phyloP scores from a whole-genome alignment of 805 yeast species.

The Candida qinlingensis region DNA sequence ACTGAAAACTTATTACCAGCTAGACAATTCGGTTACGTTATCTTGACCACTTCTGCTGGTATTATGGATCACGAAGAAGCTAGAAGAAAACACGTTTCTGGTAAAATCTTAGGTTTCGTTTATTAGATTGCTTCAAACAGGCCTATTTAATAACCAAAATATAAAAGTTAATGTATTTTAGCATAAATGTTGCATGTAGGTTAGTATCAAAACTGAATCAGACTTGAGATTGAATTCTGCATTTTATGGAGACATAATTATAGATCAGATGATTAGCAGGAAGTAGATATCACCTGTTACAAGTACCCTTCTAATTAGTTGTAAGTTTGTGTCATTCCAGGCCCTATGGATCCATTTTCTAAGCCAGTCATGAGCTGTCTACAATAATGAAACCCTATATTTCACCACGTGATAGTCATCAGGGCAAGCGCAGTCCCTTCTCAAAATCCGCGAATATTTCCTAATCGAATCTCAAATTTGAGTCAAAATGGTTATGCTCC shows the following conservation, averaged over 20 bases:
- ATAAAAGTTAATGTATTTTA: slow-evolving; percentile 11
- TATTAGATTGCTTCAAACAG: slow-evolving; percentile 44
- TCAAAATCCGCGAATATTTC: background rate
- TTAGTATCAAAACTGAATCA: no score
- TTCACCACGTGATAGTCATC: slow-evolving; percentile 1
- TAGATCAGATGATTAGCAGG: no score
- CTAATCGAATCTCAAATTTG: background rate
- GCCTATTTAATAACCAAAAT: slow-evolving; percentile 3
- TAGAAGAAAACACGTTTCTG: slow-evolving; percentile 99
- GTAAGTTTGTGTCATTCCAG: no score
- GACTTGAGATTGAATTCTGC: no score
- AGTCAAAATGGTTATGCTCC: slow-evolving; percentile 5
- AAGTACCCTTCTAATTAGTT: no score
- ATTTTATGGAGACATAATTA: no score
- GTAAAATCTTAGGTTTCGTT: slow-evolving; percentile 97
- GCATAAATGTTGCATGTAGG: background rate
- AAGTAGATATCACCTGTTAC: no score
- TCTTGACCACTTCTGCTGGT: slow-evolving; percentile 98
- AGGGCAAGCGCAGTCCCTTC: slow-evolving; percentile 4
- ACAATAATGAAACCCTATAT: background rate
- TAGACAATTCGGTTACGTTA: slow-evolving; percentile 97
- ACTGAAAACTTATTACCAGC: slow-evolving; percentile 97
- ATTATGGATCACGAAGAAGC: slow-evolving; percentile 99
- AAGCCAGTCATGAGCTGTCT: no score
- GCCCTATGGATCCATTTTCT: no score